Evolutionary conservation across 257 asterid species (phyloP).

Genomic region (Solanum clarkiae): DNA sequence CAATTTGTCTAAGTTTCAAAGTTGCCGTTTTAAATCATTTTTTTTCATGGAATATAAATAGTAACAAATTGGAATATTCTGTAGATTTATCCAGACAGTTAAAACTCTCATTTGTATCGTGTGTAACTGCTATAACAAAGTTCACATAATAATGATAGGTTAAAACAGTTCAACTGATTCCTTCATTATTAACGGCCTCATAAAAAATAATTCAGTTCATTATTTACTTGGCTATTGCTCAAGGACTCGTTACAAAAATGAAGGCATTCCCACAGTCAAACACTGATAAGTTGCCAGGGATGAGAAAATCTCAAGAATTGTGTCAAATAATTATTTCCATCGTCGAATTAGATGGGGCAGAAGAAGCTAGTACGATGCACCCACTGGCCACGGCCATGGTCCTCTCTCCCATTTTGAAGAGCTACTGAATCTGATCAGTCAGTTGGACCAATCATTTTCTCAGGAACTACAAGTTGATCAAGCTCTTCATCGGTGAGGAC

Average conservation of each 20-base stretch:
- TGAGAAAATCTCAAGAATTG: constrained; percentile 4
- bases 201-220: background rate
- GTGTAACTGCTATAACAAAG: background rate
- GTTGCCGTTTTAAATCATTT: too few species aligned
- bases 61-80: background rate
- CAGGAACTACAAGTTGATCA: constrained; percentile 78
- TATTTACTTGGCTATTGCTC: background rate
- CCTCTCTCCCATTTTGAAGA: background rate
- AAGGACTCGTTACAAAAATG: background rate
- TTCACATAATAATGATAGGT: background rate
- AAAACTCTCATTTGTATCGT: background rate
- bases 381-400: background rate
- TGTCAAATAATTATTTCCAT: background rate
- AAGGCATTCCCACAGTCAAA: background rate
- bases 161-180: too few species aligned
- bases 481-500: constrained; percentile 72
- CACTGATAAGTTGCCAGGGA: background rate
- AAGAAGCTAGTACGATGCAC: background rate
- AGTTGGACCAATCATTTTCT: constrained; percentile 86
- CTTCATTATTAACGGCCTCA: background rate
- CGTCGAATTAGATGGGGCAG: background rate
- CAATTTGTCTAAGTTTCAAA: too few species aligned
- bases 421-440: constrained; percentile 18
- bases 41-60: too few species aligned
- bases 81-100: background rate